Conservation (phyloP, 2,329 filamentous ascomycete genomes). For the Trichothecium roseum region DNA sequence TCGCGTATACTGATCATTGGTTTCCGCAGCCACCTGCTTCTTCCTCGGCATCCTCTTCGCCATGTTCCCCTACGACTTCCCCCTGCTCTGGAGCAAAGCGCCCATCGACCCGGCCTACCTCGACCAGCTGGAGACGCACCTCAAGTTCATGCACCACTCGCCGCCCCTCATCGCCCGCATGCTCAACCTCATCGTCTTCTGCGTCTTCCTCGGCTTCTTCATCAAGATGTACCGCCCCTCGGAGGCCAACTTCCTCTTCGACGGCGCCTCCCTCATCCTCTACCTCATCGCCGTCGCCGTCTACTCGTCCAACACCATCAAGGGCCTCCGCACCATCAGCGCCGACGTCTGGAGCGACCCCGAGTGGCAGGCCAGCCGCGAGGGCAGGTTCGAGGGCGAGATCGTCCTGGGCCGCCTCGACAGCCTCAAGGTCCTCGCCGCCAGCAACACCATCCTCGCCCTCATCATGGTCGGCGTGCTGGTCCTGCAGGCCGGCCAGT, state of each 20-base stretch:
- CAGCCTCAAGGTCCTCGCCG: slow-evolving; percentile 78
- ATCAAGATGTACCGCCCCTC: slow-evolving; percentile 89
- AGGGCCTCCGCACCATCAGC: slow-evolving; percentile 77
- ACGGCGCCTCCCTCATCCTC: slow-evolving; percentile 68
- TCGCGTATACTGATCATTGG: slow-evolving; percentile 2
- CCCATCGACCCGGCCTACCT: slow-evolving; percentile 60
- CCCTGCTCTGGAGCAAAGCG: slow-evolving; percentile 69
- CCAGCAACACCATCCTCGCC: slow-evolving; percentile 92
- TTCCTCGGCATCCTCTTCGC: slow-evolving; percentile 98
- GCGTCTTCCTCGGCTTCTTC: slow-evolving; percentile 81
- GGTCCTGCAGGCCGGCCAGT: slow-evolving; percentile 90
- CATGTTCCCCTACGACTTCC: slow-evolving; percentile 90
- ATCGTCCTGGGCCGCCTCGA: slow-evolving; percentile 74
- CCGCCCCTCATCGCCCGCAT: slow-evolving; percentile 88
- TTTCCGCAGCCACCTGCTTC: slow-evolving; percentile 73
- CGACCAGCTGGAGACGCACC: slow-evolving; percentile 77
- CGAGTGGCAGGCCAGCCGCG: slow-evolving; percentile 25
- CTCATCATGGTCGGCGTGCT: slow-evolving; percentile 85
- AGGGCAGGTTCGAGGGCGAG: slow-evolving; percentile 42
- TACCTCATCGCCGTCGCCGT: slow-evolving; percentile 84
- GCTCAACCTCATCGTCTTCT: slow-evolving; percentile 83
- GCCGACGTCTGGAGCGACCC: slow-evolving; percentile 50
- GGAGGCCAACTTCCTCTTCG: slow-evolving; percentile 94
- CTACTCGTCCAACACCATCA: slow-evolving; percentile 94
- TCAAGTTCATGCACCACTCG: slow-evolving; percentile 82